phyloP scores from a whole-genome alignment of 768 basidiomycete species.

The Imleria badia region DNA sequence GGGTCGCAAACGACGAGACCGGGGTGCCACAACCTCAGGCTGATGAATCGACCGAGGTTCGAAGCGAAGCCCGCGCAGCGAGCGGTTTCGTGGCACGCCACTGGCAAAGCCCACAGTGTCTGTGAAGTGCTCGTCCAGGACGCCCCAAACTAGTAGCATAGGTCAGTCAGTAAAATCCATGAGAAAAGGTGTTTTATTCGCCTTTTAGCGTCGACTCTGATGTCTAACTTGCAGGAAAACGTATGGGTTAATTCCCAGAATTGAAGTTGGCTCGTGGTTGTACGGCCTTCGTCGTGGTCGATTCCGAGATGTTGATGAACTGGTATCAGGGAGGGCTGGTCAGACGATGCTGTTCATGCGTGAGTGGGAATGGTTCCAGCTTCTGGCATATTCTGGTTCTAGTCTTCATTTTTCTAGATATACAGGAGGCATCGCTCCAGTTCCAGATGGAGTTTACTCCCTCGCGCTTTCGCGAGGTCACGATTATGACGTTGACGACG shows the following conservation, averaged over 20 bases:
- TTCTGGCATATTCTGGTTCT: neutral
- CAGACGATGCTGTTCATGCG: constrained; percentile 82
- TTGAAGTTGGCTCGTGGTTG: constrained; percentile 79
- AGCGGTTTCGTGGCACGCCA: constrained; percentile 36
- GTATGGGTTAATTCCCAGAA: constrained; percentile 77
- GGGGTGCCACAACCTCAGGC: neutral
- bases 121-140: constrained; percentile 35
- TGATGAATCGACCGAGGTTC: constrained; percentile 15
- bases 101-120: constrained; percentile 44
- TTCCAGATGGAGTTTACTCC: constrained; percentile 72
- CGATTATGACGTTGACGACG: constrained; percentile 80
- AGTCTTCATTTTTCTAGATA: neutral
- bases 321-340: constrained; percentile 55
- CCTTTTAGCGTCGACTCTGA: constrained; percentile 20
- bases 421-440: constrained; percentile 67
- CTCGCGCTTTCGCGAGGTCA: constrained; percentile 89
- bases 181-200: neutral
- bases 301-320: neutral
- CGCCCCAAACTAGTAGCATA: constrained; percentile 34
- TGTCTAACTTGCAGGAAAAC: constrained; percentile 51
- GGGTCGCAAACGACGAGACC: constrained; percentile 22
- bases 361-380: constrained; percentile 38
- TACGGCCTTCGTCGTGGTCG: constrained; percentile 27
- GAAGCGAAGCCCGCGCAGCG: constrained; percentile 68
- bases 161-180: constrained; percentile 36